Percentiles rank a stretch among this genome's conserved stretches.
Conservation (phyloP, 257 asterid genomes). For the Przewalskia tangutica region DNA sequence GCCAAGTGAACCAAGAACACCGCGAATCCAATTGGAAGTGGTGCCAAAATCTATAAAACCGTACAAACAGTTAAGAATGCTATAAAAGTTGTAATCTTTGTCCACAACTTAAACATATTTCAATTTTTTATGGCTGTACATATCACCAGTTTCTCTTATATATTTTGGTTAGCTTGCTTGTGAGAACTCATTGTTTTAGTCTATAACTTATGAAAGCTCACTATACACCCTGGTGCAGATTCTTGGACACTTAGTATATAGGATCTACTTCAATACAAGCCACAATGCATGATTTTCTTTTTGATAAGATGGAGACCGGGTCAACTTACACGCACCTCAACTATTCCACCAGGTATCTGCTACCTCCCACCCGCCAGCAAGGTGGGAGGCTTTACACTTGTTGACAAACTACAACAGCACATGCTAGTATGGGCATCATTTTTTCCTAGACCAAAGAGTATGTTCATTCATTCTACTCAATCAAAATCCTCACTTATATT, state of each 20-base stretch:
- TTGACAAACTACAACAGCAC: neutral
- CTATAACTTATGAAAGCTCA: no score
- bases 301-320: neutral
- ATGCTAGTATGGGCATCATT: neutral
- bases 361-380: neutral
- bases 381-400: neutral
- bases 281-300: neutral
- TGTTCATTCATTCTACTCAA: neutral
- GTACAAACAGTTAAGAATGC: neutral
- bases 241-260: no score
- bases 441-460: neutral
- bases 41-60: constrained; percentile 34
- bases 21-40: constrained; percentile 44
- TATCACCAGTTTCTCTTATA: no score
- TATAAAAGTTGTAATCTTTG: no score
- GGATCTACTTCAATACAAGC: no score
- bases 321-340: neutral
- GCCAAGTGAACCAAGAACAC: constrained; percentile 47
- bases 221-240: no score
- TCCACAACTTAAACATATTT: no score
- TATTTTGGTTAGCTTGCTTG: neutral
- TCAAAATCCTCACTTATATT: neutral
- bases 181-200: neutral
- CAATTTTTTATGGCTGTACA: no score
- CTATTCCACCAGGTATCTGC: neutral